Conservation (phyloP, 2,329 filamentous ascomycete species). For the Alternaria dauci region DNA sequence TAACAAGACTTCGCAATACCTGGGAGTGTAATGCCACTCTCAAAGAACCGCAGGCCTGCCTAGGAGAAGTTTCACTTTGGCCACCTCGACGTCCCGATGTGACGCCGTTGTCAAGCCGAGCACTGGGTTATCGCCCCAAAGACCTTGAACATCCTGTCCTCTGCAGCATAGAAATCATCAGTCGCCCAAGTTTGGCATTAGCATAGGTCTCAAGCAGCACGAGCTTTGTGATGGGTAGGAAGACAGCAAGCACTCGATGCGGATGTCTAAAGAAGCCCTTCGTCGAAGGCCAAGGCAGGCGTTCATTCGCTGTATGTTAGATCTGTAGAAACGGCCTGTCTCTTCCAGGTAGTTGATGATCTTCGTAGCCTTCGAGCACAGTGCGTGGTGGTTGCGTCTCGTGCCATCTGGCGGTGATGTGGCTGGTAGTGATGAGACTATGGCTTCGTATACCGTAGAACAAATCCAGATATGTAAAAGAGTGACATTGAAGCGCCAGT, state of each 20-base stretch:
- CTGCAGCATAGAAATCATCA: too few relatives aligned
- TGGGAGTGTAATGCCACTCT: neutral
- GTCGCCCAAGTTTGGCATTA: neutral
- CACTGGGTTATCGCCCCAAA: neutral
- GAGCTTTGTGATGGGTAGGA: neutral
- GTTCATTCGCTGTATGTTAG: neutral
- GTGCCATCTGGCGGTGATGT: neutral
- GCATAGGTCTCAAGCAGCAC: neutral
- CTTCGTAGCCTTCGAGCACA: neutral
- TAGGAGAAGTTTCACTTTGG: neutral
- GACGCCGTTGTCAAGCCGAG: neutral
- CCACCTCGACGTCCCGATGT: neutral
- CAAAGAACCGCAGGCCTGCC: neutral
- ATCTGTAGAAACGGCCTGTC: neutral
- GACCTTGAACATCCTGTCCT: neutral
- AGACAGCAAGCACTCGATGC: neutral
- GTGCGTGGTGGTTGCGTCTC: neutral
- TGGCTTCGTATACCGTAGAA: neutral
- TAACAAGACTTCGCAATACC: neutral
- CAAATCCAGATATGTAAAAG: neutral
- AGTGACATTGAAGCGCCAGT: neutral
- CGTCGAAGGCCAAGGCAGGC: neutral
- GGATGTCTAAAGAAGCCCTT: neutral
- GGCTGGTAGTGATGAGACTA: neutral
- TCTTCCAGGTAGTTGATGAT: neutral